phyloP scores from a whole-genome alignment of 306 rosid species.

The Ammopiptanthus mongolicus region DNA sequence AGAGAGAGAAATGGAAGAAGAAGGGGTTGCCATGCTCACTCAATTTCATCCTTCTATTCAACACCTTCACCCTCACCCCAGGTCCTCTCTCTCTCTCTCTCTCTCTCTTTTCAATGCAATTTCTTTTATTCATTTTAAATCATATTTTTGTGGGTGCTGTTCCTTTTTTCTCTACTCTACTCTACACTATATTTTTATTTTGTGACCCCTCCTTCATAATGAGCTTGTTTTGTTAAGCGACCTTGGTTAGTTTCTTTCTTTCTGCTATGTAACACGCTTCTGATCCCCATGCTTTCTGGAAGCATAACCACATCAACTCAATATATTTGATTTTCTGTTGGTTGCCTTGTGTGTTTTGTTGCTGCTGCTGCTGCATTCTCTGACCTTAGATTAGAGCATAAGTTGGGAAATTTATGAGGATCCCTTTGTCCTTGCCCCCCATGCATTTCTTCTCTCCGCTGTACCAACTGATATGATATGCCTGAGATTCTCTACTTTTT shows the following conservation, averaged over 20 bases:
- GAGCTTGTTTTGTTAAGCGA: not conserved
- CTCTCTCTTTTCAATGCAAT: not conserved
- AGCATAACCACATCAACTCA: not conserved
- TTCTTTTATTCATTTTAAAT: not conserved
- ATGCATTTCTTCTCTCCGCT: not conserved
- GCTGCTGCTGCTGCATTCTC: not conserved
- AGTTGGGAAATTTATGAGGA: not conserved
- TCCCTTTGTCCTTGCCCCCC: not conserved
- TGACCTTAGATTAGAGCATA: not conserved
- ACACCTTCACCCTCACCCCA: too few relatives aligned
- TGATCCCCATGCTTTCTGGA: not conserved
- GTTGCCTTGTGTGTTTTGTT: not conserved
- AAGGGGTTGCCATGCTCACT: conserved; percentile 68
- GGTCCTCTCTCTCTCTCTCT: conserved; percentile 33
- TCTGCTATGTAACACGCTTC: too few relatives aligned
- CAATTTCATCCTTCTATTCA: conserved; percentile 50
- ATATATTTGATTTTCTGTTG: not conserved
- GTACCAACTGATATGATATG: not conserved
- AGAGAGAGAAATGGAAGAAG: conserved; percentile 11
- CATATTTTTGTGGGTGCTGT: too few relatives aligned
- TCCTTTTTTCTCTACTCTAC: too few relatives aligned
- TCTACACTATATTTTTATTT: too few relatives aligned
- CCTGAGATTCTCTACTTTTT: not conserved
- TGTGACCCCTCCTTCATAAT: not conserved
- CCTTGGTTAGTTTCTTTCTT: not conserved